phyloP scores from a whole-genome alignment of 805 yeast genomes.

The Saccharomyces mikatae region DNA sequence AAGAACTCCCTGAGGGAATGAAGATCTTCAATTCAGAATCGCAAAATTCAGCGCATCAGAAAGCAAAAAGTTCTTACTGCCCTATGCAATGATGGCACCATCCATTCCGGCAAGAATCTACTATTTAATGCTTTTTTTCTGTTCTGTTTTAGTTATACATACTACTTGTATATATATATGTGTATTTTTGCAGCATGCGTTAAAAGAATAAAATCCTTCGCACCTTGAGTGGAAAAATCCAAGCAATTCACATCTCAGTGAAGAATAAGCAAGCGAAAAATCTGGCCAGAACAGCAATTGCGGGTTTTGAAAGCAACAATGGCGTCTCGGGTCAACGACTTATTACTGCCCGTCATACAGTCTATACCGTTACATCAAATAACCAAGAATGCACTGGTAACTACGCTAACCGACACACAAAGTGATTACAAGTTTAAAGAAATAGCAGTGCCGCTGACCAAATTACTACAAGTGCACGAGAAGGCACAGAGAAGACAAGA shows the following conservation, averaged over 20 bases:
- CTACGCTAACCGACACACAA: neutral
- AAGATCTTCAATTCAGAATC: neutral
- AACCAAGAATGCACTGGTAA: neutral
- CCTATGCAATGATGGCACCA: neutral
- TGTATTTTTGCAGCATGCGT: neutral
- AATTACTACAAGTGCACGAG: neutral
- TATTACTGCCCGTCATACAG: neutral
- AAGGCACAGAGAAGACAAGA: neutral
- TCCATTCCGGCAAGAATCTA: neutral
- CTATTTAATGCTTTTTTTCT: neutral
- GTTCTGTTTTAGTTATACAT: neutral
- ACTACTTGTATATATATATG: neutral
- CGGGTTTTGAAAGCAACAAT: neutral
- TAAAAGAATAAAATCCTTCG: neutral
- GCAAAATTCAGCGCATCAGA: neutral
- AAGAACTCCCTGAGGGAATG: neutral
- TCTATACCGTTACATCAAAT: neutral
- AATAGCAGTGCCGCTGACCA: neutral
- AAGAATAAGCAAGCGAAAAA: neutral
- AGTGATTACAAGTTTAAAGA: neutral
- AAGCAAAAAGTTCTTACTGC: neutral
- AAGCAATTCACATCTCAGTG: conserved; percentile 4
- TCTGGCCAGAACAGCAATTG: neutral
- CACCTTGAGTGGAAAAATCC: conserved; percentile 8
- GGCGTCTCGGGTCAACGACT: neutral